These are phyloP conservation scores for Puya raimondii DNA, from an alignment of 176 grass and related monocot genomes.

Conservation along the genomic window DNA sequence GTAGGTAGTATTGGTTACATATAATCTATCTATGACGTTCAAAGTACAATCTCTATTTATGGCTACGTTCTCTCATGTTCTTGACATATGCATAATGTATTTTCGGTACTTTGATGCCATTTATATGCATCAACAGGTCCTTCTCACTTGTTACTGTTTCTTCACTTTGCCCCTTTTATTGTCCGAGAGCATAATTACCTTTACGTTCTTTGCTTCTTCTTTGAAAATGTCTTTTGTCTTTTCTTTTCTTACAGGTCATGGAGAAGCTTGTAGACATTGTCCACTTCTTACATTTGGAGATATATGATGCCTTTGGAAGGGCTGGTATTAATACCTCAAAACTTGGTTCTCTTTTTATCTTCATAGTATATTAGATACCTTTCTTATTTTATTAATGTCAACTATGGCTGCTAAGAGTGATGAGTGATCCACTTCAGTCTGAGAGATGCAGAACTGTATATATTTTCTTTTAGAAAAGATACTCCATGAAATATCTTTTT, in stretches of 20 bases:
- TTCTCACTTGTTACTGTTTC: slow-evolving; percentile 7
- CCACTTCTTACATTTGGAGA: slow-evolving; percentile 91
- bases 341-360: slow-evolving; percentile 12
- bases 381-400: slow-evolving; percentile 9
- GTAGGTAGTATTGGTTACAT: slow-evolving; percentile 27
- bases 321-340: slow-evolving; percentile 55
- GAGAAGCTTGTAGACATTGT: slow-evolving; percentile 95
- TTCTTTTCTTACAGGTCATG: slow-evolving; percentile 56
- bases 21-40: slow-evolving; percentile 14
- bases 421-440: background rate
- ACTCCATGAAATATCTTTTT: no score
- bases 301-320: slow-evolving; percentile 55
- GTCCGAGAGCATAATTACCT: slow-evolving; percentile 20
- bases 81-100: background rate
- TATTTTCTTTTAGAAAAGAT: no score
- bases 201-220: slow-evolving; percentile 1
- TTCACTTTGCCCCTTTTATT: slow-evolving; percentile 10
- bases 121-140: slow-evolving; percentile 10
- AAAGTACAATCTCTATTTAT: slow-evolving; percentile 12
- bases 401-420: background rate
- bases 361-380: slow-evolving; percentile 4
- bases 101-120: slow-evolving; percentile 12
- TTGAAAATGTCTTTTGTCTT: background rate
- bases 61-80: slow-evolving; percentile 10
- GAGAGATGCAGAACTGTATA: background rate